Evolutionary conservation across 176 grass and related monocot genomes (phyloP).

Genomic region (Raddia distichophylla): DNA sequence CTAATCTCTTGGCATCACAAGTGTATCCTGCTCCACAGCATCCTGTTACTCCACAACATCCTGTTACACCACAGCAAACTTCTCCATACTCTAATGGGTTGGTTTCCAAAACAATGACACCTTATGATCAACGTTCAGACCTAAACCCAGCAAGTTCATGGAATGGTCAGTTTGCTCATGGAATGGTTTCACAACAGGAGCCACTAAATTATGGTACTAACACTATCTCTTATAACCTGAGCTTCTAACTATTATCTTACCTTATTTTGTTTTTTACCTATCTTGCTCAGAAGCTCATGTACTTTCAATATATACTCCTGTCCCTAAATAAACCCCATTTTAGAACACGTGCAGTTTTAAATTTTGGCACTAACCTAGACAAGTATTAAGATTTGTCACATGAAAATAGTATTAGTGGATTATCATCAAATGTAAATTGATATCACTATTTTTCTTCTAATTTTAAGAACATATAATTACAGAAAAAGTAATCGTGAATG

Average conservation of each 20-base stretch:
- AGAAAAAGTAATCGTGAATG: background rate
- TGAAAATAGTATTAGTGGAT: background rate
- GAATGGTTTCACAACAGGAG: constrained; percentile 48
- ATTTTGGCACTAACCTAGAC: background rate
- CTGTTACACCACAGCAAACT: constrained; percentile 49
- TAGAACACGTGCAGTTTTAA: background rate
- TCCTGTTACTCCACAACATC: constrained; percentile 50
- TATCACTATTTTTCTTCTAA: background rate
- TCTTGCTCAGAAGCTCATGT: background rate
- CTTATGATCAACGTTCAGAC: constrained; percentile 56
- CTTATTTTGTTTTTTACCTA: constrained; percentile 17
- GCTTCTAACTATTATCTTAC: background rate
- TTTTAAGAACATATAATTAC: background rate
- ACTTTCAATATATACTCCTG: background rate
- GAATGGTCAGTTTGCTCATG: constrained; percentile 68
- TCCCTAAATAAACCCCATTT: background rate
- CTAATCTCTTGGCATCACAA: constrained; percentile 54
- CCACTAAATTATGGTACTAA: constrained; percentile 58
- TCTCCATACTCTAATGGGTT: constrained; percentile 62
- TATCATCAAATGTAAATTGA: background rate
- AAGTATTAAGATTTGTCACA: background rate
- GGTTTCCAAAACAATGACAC: constrained; percentile 46
- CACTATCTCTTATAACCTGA: constrained; percentile 10
- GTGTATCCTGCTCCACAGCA: constrained; percentile 45
- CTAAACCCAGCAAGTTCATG: constrained; percentile 58